Evolutionary conservation across 805 yeast species (phyloP).

Genomic region (Ascoidea tarda): DNA sequence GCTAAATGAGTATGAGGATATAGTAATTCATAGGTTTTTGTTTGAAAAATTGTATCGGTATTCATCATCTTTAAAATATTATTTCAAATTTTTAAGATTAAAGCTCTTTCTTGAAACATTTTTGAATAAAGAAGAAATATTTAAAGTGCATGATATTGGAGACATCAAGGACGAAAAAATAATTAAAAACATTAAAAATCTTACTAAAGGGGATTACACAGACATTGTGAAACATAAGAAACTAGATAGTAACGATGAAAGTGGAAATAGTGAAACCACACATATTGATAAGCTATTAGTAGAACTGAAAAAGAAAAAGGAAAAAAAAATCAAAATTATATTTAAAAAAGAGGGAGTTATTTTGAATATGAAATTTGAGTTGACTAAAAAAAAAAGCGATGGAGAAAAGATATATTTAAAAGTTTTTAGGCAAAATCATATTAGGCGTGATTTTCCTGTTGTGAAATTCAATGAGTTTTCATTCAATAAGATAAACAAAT

Average conservation of each 20-base stretch:
- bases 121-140: no score
- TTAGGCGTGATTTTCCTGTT: not conserved
- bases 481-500: conserved; percentile 6
- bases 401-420: not conserved
- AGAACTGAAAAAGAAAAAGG: no score
- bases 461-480: not conserved
- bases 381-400: not conserved
- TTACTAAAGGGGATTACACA: no score
- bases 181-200: no score
- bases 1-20: not conserved
- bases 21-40: conserved; percentile 3
- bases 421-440: not conserved
- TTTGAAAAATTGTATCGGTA: conserved; percentile 14
- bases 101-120: not conserved
- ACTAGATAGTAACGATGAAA: not conserved
- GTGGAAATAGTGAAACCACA: not conserved
- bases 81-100: conserved; percentile 4
- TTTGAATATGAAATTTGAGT: not conserved
- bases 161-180: no score
- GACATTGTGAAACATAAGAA: not conserved
- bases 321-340: no score
- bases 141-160: no score
- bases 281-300: no score
- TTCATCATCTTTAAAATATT: conserved; percentile 11
- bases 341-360: no score